A percentile compares a stretch with the other conserved stretches of the same genome.
Evolutionary conservation across 495 filamentous ascomycete genomes (phyloP).

Genomic region (Penicillium silybi): DNA sequence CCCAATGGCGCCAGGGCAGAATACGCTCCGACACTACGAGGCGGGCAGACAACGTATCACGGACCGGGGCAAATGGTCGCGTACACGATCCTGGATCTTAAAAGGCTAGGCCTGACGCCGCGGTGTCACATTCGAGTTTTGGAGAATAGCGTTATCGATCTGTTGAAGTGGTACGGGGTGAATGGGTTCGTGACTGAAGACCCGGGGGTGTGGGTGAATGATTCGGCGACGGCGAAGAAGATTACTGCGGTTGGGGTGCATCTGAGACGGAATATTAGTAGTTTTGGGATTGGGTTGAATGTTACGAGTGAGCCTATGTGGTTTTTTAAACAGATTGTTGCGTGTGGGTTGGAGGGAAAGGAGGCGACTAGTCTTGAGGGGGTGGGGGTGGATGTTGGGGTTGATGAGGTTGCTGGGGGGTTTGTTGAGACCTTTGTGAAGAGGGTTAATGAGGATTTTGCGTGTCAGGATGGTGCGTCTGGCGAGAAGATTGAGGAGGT

Average conservation of each 20-base stretch:
- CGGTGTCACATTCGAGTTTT: slow-evolving; percentile 70
- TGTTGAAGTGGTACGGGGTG: slow-evolving; percentile 55
- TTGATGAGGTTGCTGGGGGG: slow-evolving; percentile 32
- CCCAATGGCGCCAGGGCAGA: slow-evolving; percentile 46
- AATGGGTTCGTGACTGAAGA: slow-evolving; percentile 60
- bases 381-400: slow-evolving; percentile 23
- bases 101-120: slow-evolving; percentile 48
- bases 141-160: slow-evolving; percentile 68
- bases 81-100: slow-evolving; percentile 80
- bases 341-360: slow-evolving; percentile 81
- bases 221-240: slow-evolving; percentile 49
- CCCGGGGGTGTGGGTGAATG: slow-evolving; percentile 78
- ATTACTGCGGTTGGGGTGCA: slow-evolving; percentile 89
- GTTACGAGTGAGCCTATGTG: slow-evolving; percentile 62
- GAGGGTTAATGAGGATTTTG: slow-evolving; percentile 41
- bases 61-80: slow-evolving; percentile 89
- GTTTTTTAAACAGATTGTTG: slow-evolving; percentile 71
- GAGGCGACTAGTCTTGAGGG: slow-evolving; percentile 65
- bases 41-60: slow-evolving; percentile 92
- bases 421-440: slow-evolving; percentile 42
- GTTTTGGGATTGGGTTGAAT: slow-evolving; percentile 84
- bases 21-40: slow-evolving; percentile 67
- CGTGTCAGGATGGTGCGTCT: slow-evolving; percentile 21
- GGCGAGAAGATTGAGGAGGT: slow-evolving; percentile 43
- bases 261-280: slow-evolving; percentile 76